phyloP scores from a whole-genome alignment of 2,329 filamentous ascomycete genomes.

The Talaromyces sp. region DNA sequence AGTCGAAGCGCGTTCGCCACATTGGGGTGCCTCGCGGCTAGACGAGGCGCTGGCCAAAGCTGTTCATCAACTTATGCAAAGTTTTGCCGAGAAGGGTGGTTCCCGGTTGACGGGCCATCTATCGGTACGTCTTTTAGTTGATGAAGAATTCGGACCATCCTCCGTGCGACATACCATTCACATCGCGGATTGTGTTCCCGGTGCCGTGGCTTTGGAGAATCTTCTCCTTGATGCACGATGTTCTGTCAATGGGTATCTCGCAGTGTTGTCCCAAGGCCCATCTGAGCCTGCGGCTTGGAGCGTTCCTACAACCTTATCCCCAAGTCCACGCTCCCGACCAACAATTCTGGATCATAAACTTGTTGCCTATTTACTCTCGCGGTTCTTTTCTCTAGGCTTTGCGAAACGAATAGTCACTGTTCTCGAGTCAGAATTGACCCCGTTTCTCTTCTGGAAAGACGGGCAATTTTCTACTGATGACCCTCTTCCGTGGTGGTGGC shows the following conservation, averaged over 20 bases:
- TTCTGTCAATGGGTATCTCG: conserved; percentile 32
- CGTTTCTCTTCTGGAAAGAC: conserved; percentile 57
- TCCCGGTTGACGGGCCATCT: conserved; percentile 67
- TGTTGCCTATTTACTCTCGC: no score
- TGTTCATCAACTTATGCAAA: conserved; percentile 67
- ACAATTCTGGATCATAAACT: no score
- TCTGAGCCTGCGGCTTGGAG: conserved; percentile 10
- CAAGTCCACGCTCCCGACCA: neutral
- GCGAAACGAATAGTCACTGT: neutral
- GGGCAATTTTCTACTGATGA: conserved; percentile 58
- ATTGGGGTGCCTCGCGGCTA: conserved; percentile 63
- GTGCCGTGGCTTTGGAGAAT: conserved; percentile 28
- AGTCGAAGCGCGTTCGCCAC: conserved; percentile 65
- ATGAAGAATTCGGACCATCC: conserved; percentile 42
- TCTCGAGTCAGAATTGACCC: conserved; percentile 10
- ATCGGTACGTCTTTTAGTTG: conserved; percentile 71
- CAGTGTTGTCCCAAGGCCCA: conserved; percentile 20
- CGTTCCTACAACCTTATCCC: conserved; percentile 15
- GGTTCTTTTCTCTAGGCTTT: neutral
- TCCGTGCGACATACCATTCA: conserved; percentile 39
- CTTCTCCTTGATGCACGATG: conserved; percentile 35
- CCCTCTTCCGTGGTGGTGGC: conserved; percentile 59
- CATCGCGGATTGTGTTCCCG: conserved; percentile 36
- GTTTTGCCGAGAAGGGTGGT: conserved; percentile 56
- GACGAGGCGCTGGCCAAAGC: conserved; percentile 58